Evolutionary conservation across 768 basidiomycete species (phyloP).

Genomic region (Tremella yokohamensis): DNA sequence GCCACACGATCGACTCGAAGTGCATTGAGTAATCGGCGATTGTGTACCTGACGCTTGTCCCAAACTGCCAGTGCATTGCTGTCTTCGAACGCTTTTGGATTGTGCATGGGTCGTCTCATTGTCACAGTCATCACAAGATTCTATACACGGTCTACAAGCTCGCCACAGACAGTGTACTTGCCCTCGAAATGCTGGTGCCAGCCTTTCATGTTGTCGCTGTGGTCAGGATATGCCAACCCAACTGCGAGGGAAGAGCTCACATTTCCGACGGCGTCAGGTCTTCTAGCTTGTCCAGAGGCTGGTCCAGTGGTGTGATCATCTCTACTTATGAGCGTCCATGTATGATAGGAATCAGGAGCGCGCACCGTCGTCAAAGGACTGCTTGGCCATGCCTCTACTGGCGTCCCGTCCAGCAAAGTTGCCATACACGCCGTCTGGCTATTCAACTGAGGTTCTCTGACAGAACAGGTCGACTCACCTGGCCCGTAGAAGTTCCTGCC

Average conservation of each 20-base stretch:
- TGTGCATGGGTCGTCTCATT: too few species aligned
- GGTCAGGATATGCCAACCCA: too few species aligned
- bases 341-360: too few species aligned
- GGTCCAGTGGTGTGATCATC: slow-evolving; percentile 83
- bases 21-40: too few species aligned
- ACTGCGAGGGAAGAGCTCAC: slow-evolving; percentile 55
- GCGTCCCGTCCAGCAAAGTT: slow-evolving; percentile 97
- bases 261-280: slow-evolving; percentile 77
- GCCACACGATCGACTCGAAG: too few species aligned
- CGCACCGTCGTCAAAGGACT: slow-evolving; percentile 87
- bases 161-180: slow-evolving; percentile 89
- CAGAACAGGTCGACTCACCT: slow-evolving; percentile 56
- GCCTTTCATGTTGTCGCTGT: slow-evolving; percentile 87
- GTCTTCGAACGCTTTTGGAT: too few species aligned
- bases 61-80: too few species aligned
- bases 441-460: not conserved
- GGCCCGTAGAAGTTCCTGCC: slow-evolving; percentile 94
- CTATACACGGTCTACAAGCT: slow-evolving; percentile 57
- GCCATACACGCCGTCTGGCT: slow-evolving; percentile 85
- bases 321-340: slow-evolving; percentile 57
- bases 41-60: too few species aligned
- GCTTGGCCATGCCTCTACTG: slow-evolving; percentile 94
- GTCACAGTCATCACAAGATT: too few species aligned
- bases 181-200: slow-evolving; percentile 92
- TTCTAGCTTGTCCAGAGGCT: slow-evolving; percentile 75